A percentile compares a stretch with the other conserved stretches of the same genome.
Evolutionary conservation across 2,329 filamentous ascomycete genomes (phyloP).

Genomic region (Hypomyces rosellus): DNA sequence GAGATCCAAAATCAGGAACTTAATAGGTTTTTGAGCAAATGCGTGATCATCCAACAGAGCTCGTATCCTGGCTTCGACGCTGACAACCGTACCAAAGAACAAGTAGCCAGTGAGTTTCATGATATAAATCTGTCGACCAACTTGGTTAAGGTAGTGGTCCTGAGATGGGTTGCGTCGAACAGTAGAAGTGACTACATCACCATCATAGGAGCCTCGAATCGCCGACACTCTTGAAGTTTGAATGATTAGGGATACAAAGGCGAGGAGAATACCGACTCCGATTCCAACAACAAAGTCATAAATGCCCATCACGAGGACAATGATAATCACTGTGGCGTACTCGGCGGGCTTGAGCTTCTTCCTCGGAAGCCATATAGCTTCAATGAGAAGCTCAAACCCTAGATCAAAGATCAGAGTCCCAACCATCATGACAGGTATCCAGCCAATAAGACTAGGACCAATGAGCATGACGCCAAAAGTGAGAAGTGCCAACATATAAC

Average conservation of each 20-base stretch:
- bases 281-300: constrained; percentile 97
- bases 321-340: constrained; percentile 82
- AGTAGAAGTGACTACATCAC: constrained; percentile 83
- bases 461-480: constrained; percentile 79
- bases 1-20: constrained; percentile 84
- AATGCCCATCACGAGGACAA: constrained; percentile 91
- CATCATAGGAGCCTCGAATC: constrained; percentile 83
- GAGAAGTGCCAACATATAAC: constrained; percentile 71
- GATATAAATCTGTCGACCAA: constrained; percentile 81
- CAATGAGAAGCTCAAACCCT: constrained; percentile 83
- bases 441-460: constrained; percentile 84
- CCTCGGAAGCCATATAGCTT: constrained; percentile 82
- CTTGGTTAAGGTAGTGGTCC: constrained; percentile 76
- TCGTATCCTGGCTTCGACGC: constrained; percentile 83
- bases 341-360: constrained; percentile 83
- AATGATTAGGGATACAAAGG: constrained; percentile 84
- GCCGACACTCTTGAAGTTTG: constrained; percentile 87
- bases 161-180: constrained; percentile 88
- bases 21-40: constrained; percentile 72
- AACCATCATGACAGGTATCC: constrained; percentile 94
- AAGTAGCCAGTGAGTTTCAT: constrained; percentile 90
- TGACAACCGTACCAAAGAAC: constrained; percentile 98
- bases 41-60: constrained; percentile 74
- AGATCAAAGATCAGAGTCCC: constrained; percentile 91
- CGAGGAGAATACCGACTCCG: constrained; percentile 81